Base-by-base conservation (phyloP, 257 asterid genomes). In the Solanum dulcamara region DNA sequence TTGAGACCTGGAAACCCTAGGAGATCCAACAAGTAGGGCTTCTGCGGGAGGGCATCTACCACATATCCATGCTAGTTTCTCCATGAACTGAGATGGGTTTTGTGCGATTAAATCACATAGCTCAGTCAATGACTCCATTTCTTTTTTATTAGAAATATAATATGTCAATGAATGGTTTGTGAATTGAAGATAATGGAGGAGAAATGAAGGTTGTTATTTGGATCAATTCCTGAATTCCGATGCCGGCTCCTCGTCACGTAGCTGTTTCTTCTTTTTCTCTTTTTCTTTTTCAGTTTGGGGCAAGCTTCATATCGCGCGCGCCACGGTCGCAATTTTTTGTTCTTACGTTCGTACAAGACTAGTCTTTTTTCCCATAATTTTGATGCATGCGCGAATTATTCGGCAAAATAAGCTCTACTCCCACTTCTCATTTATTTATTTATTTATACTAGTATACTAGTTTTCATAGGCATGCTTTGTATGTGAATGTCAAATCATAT, bases 21-120 rank as follows among this genome's bases (percentile, higher is more conserved):
- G 94, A 89, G 98, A 93, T 94, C 96, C 97, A 55, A 83, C 75
- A 15, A 95, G 88, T 51, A 95, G 87, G 32, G 87, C 84, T 90
- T 96, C 97, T 55, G 93, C 88, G 87, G 96, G 89, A 85, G 98
- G 99, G 79, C 99, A 97, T 55, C 99, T 94, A 88, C 92, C 90
- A 91, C 98, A 97, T 85, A 97, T 92, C 98, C 98, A 94, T 30
- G 89, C 89, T 74, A 97, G 89, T 86, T 97, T 95, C 8, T 92
- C 94, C 2, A 88, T 77, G 86, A 93, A 97, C 84, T 91, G 93
- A 83, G 85, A 22, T 32, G 98, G 98, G 28, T 89, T 89, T 66
- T 92, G 89, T 38, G 92, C 94, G 87, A 97, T 93, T 86, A 97
- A 85, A 89, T 97, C 99, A 86, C 97, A 95, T 10, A 97, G 94